Evolutionary conservation across 331 rosid genomes (phyloP).

Genomic region (Spiraea crenata): DNA sequence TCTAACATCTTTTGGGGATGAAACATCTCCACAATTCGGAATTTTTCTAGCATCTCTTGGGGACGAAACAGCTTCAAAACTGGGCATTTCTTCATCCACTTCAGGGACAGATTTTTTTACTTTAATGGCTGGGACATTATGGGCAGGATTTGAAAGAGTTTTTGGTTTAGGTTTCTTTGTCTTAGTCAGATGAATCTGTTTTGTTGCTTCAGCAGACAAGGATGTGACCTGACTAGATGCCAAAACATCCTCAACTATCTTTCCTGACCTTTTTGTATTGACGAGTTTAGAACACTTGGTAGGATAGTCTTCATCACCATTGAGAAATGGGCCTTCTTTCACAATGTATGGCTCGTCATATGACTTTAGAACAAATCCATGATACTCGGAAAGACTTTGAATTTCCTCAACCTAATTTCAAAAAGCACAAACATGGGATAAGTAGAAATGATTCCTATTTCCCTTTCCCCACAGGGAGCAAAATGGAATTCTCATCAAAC

Average conservation of each 20-base stretch:
- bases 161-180: conserved; percentile 35
- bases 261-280: conserved; percentile 61
- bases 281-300: conserved; percentile 89
- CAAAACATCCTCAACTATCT: conserved; percentile 54
- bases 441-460: conserved; percentile 13
- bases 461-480: conserved; percentile 7
- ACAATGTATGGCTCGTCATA: conserved; percentile 84
- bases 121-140: conserved; percentile 32
- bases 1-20: conserved; percentile 42
- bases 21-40: conserved; percentile 32
- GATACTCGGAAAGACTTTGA: conserved; percentile 71
- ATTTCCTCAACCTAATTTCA: conserved; percentile 77
- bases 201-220: conserved; percentile 34
- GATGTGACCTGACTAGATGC: conserved; percentile 36
- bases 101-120: conserved; percentile 31
- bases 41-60: conserved; percentile 40
- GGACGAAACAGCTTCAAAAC: conserved; percentile 35
- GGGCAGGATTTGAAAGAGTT: conserved; percentile 30
- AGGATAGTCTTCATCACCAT: conserved; percentile 68
- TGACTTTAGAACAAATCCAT: conserved; percentile 64
- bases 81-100: conserved; percentile 57
- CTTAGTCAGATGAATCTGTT: conserved; percentile 32
- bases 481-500: conserved; percentile 23
- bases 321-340: conserved; percentile 84
- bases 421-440: conserved; percentile 30